Base-by-base conservation (phyloP, 2,329 filamentous ascomycete species). In the Diaporthe ampelina region DNA sequence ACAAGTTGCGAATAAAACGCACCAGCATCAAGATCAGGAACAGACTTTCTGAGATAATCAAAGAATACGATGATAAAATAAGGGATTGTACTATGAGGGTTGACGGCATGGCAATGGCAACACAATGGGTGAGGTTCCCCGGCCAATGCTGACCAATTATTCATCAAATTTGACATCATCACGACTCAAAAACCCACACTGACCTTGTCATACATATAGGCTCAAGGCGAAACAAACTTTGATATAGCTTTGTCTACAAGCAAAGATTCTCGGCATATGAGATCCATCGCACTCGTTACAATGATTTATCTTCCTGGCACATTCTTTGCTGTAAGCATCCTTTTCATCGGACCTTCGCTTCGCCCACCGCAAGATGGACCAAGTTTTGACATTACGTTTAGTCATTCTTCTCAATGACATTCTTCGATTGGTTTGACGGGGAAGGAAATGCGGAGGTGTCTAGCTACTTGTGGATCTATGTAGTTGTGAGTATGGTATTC, bases 101-200 rank as follows among this genome's bases (percentile, higher is more conserved):
- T 1, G 81, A 83, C 21, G 81, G 80, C 5, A 82, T 83, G 80
- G 77, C 78, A 7, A 81, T 83, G 78, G 78, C 81, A 21, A 83
- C 80, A 1, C 81, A 83, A 79, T 82, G 79, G 81, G 82, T 82
- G 77, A 52, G 77, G 9, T 40, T 40, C 37, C 10, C 35, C 1
- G 10, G 10, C 11, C 10, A 11, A 37, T 37, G n/a, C n/a, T n/a
- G n/a, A n/a, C n/a, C n/a, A n/a, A n/a, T n/a, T n/a, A n/a, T n/a
- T n/a, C n/a, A n/a, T n/a, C n/a, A n/a, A n/a, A n/a, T 10, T 11
- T 37, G 35, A 37, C 10, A 37, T 10, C 11, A 11, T 37, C 35
- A 37, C 10, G 11, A 37, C 35, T 37, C 8, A 37, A 11, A 10
- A 1, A 15, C 0, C 40, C n/a, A 43, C 10, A 10, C 67, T 70